Base-by-base conservation (phyloP, 805 yeast genomes). In the Starmerella ratchasimensis region DNA sequence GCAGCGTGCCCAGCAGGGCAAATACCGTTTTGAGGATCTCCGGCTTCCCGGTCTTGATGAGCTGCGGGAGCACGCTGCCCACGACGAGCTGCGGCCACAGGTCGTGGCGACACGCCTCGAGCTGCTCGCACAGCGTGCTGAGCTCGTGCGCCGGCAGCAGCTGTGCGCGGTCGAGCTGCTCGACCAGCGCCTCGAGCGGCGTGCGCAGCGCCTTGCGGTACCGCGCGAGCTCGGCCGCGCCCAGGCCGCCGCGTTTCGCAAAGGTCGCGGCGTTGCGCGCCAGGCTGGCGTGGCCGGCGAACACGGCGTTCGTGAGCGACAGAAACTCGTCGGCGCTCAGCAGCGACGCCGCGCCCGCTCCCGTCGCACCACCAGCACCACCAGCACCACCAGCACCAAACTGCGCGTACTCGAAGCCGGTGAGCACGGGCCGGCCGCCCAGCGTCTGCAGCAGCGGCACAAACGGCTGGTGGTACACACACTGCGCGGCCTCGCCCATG, bases 11-110 rank as follows among this genome's bases (percentile, higher is more conserved):
- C 4, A 17, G 25, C 9, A 21, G 21, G 13, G 11, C 43, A 7
- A 13, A 30, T 24, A 36, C 31, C 19, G 42, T 31, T 28, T 29
- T 34, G 18, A 37, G 26, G 54, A 45, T 37, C 40, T 44, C 37
- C 37, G 59, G 39, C 51, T 60, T 8, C 51, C 51, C 34, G 55
- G 49, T 33, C 47, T 48, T 34, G 25, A 42, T 60, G 11, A 86
- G 59, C 48, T 79, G 83, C 0, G 95, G 94, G n/a, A 86, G 56
- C 2, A 45, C 14, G 14, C 35, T 27, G 13, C 37, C 30, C 20
- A 26, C 21, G 8, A 39, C 22, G n/a, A 44, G 32, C 11, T 27
- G 16, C 17, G 38, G 32, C 20, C 33, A 33, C 18, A 45, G 23
- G 5, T 26, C 15, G 3, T 28, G 17, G 3, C 18, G 17, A 2